Evolutionary conservation across 495 filamentous ascomycete genomes (phyloP), one percentile per base, ranked within the genome.

Genomic region (Trichoderma reesei): DNA sequence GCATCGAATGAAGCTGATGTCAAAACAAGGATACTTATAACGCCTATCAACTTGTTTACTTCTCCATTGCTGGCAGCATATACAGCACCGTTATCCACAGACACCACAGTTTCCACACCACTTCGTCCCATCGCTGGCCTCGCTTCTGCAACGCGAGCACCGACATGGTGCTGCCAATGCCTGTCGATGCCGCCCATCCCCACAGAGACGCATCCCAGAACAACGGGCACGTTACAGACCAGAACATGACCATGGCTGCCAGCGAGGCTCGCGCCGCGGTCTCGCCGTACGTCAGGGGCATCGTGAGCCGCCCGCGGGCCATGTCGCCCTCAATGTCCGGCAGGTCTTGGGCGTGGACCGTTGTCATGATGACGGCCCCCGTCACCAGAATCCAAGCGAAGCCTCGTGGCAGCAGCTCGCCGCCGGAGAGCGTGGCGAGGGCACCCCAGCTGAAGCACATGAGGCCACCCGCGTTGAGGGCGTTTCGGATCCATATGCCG

Each of bases 341-440:
- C 39, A 62, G 37, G 46, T 74, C 69, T 48, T 74, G 70, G 67
- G 73, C 66, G 5, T 84, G 79, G 62, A 83, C 71, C n/a, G 82
- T 85, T 0, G 76, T 78, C 20, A 79, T 68, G 34, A 85, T 74
- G 14, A 81, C 73, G 3, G 67, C 69, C 26, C 75, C 69, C 31
- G 83, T 69, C 3, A 83, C 75, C 0, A 56, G 65, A 1, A 79
- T 66, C 84, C 84, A 86, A 7, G 66, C 64, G 38, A 69, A 16
- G 62, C 73, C 41, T 42, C 64, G 16, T 63, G 61, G 20, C 63
- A 73, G 39, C 70, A 38, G 60, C 39, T 61, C 68, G 6, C 37
- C 41, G n/a, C 41, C 60, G n/a, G 9, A 14, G 13, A 69, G 70
- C 18, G 68, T 26, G 9, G 71, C 68, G 3, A 75, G 67, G 11